Evolutionary conservation across 2,329 filamentous ascomycete species (phyloP).

Genomic region (Thelonectria blattea): DNA sequence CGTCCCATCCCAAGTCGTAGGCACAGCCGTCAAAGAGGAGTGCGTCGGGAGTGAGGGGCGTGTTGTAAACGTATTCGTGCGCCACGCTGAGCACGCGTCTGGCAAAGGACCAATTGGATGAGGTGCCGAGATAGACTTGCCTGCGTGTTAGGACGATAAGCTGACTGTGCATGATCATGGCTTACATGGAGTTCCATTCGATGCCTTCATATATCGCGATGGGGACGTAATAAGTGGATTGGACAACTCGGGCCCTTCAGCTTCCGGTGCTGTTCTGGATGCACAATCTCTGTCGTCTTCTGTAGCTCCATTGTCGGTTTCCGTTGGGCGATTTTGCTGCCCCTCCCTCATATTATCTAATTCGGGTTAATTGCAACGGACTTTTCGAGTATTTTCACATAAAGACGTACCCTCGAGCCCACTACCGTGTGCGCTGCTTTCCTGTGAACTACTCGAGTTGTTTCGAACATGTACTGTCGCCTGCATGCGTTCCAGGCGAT

Average conservation of each 20-base stretch:
- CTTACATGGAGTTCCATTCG: neutral
- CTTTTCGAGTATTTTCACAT: neutral
- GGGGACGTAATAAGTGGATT: conserved; percentile 16
- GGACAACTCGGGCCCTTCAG: neutral
- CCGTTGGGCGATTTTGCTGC: neutral
- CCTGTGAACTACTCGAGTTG: neutral
- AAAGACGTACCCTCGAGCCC: neutral
- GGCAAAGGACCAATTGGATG: conserved; percentile 60
- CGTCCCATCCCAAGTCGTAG: conserved; percentile 58
- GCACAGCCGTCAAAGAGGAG: conserved; percentile 55
- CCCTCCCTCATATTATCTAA: neutral
- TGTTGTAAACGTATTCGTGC: conserved; percentile 50
- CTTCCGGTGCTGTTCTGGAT: neutral
- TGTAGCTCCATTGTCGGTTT: neutral
- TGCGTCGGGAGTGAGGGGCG: conserved; percentile 48
- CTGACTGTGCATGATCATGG: neutral
- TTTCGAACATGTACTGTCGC: neutral
- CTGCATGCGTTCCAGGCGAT: neutral
- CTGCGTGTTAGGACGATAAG: conserved; percentile 24
- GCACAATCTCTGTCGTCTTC: neutral
- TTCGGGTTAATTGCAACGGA: neutral
- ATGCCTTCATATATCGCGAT: neutral
- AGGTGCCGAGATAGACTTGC: conserved; percentile 56
- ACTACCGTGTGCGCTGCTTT: neutral
- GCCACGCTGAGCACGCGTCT: conserved; percentile 52